Evolutionary conservation across 257 asterid species (phyloP).

Genomic region (Przewalskia tangutica): DNA sequence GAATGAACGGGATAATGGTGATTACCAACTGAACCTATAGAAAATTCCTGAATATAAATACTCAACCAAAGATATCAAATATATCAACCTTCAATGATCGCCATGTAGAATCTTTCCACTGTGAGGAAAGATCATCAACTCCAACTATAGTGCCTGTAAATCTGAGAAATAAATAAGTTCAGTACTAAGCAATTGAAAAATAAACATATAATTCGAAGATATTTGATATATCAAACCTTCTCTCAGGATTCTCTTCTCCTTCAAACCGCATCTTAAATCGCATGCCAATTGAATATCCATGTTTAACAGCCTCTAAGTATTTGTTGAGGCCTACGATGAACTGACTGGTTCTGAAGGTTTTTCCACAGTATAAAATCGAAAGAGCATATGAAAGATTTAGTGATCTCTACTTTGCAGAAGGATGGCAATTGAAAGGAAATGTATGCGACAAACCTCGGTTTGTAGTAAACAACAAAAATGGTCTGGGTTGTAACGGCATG

Average conservation of each 20-base stretch:
- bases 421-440: neutral
- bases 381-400: neutral
- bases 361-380: neutral
- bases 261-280: constrained; percentile 77
- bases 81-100: constrained; percentile 55
- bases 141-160: constrained; percentile 73
- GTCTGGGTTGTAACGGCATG: constrained; percentile 59
- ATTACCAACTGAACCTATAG: neutral
- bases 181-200: neutral
- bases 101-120: constrained; percentile 65
- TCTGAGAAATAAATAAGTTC: constrained; percentile 22
- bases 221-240: constrained; percentile 33
- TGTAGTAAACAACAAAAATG: constrained; percentile 62
- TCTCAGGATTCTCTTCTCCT: constrained; percentile 74
- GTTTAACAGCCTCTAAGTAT: constrained; percentile 53
- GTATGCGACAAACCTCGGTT: constrained; percentile 45
- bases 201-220: neutral
- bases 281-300: constrained; percentile 57
- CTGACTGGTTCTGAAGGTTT: constrained; percentile 53
- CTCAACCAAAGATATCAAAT: neutral
- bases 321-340: constrained; percentile 68
- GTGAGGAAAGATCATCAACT: constrained; percentile 49
- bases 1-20: neutral
- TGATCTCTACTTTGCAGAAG: neutral
- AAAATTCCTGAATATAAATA: neutral